Base-by-base conservation (phyloP, 345 rosid species). In the Populus davidiana region DNA sequence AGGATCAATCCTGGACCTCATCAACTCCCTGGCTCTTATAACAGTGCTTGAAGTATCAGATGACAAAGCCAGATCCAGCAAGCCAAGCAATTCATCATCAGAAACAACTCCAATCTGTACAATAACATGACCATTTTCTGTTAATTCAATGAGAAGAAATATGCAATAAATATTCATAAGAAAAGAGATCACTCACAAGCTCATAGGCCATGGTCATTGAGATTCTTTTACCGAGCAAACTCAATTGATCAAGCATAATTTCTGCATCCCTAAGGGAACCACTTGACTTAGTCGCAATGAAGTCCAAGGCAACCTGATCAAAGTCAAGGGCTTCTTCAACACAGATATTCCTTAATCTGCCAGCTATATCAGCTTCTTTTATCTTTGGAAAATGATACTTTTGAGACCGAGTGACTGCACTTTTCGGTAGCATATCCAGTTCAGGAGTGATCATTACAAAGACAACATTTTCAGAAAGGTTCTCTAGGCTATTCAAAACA, bases 221-320 rank as follows among this genome's bases (percentile, higher is more conserved):
- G 39, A 96, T 87, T 76, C 86, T 90, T 90, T 85, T 92, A 64
- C 99, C 97, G 49, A 95, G 92, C 77, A 93, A 87, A 83, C 98
- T 92, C 64, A 96, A 85, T 86, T 96, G 99, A 81, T 93, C 98
- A 49, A 92, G 94, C 97, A 96, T 91, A 83, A 88, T 96, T 85
- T 93, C 98, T 49, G 96, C 99, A 86, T 91, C 99, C 69, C 96
- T 84, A 69, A 93, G 91, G 21, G 99, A 96, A 85, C 99, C 99
- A 84, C 86, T 91, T 41, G 99, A 87, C 82, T 89, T 96, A n/a
- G 93, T 85, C 77, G 98, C 98, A 82, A 96, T 89, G 83, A 93
- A 92, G 67, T 92, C 94, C 72, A 96, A 71, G 43, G 98, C 98
- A 31, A 49, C 85, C 61, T 82, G 91, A 81, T 96, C 99, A 76